A percentile compares a stretch with the other conserved stretches of the same genome.
phyloP scores from a whole-genome alignment of 139 green algal species.

The Coelastrella sp. region DNA sequence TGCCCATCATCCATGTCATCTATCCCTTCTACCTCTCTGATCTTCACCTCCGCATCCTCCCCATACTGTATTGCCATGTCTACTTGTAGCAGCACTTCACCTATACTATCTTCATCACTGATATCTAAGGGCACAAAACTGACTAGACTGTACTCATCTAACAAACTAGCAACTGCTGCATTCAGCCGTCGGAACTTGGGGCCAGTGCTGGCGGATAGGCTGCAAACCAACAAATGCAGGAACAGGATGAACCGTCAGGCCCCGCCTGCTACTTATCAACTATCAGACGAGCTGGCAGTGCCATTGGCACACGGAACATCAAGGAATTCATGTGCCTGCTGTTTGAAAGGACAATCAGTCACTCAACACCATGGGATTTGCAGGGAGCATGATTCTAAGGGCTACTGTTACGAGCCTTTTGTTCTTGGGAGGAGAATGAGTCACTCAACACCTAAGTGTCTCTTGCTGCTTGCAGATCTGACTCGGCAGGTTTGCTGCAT shows the following conservation, averaged over 20 bases:
- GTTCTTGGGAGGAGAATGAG: too few species aligned
- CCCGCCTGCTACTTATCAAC: too few species aligned
- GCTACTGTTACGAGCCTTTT: too few species aligned
- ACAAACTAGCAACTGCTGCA: conserved; percentile 71
- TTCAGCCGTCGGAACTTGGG: conserved; percentile 82
- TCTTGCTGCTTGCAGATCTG: too few species aligned
- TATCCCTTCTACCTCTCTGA: conserved; percentile 68
- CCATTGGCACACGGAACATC: too few species aligned
- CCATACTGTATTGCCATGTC: conserved; percentile 96
- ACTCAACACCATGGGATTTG: too few species aligned
- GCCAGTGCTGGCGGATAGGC: conserved; percentile 69
- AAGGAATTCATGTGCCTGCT: too few species aligned
- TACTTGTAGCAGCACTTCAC: conserved; percentile 82
- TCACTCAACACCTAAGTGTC: too few species aligned
- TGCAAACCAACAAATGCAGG: not conserved
- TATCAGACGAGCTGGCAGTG: too few species aligned
- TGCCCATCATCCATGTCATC: not conserved
- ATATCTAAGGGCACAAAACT: conserved; percentile 93
- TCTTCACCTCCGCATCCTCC: conserved; percentile 94
- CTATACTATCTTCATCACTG: conserved; percentile 86
- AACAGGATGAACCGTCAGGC: not conserved
- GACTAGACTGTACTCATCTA: conserved; percentile 92
- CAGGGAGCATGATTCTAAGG: too few species aligned
- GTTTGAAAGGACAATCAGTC: too few species aligned
- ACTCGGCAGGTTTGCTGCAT: too few species aligned